phyloP scores from a whole-genome alignment of 2,329 filamentous ascomycete genomes.

The Fusarium acutatum region DNA sequence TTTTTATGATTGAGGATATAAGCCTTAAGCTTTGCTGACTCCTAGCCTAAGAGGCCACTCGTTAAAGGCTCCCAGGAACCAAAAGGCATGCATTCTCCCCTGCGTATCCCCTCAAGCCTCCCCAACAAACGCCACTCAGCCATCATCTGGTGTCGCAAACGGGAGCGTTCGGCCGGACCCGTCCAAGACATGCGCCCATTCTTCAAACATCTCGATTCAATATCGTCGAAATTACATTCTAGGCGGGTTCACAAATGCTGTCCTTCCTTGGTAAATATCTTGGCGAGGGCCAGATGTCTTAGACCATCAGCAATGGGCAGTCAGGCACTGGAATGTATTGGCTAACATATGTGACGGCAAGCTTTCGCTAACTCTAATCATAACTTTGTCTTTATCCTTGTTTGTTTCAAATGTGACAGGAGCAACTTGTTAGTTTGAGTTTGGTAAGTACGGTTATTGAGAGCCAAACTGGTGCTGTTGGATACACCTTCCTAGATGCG shows the following conservation, averaged over 20 bases:
- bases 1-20: neutral
- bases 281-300: neutral
- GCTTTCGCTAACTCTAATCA: neutral
- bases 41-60: neutral
- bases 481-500: neutral
- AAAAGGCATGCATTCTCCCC: neutral
- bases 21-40: rapidly evolving
- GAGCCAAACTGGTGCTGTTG: neutral
- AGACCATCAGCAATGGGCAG: neutral
- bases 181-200: neutral
- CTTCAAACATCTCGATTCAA: neutral
- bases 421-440: neutral
- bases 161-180: neutral
- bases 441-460: too few relatives aligned
- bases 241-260: neutral
- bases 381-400: neutral
- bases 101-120: neutral
- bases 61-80: neutral
- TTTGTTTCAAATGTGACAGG: constrained; percentile 9
- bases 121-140: constrained; percentile 1
- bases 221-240: neutral
- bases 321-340: constrained; percentile 8
- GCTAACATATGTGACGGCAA: constrained; percentile 14
- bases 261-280: neutral
- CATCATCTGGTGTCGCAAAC: neutral